Percentiles rank a stretch among this genome's conserved stretches.
phyloP scores from a whole-genome alignment of 257 asterid genomes.

The Verbena officinalis region DNA sequence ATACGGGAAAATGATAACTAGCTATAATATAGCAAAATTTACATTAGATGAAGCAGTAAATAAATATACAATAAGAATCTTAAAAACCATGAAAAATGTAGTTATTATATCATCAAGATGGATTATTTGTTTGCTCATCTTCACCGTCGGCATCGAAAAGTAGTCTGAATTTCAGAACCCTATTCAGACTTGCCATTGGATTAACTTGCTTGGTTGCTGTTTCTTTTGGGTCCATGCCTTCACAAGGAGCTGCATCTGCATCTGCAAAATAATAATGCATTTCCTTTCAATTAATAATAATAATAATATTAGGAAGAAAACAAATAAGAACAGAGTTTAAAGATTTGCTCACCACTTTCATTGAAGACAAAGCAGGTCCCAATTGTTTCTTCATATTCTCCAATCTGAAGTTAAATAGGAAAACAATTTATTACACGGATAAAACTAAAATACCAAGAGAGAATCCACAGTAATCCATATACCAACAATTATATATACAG shows the following conservation, averaged over 20 bases:
- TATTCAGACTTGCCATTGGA: conserved; percentile 57
- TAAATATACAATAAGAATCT: too few relatives aligned
- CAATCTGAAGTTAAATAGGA: conserved; percentile 51
- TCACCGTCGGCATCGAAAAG: conserved; percentile 39
- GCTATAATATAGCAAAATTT: too few relatives aligned
- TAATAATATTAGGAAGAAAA: too few relatives aligned
- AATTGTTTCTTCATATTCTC: conserved; percentile 81
- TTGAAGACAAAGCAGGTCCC: conserved; percentile 79
- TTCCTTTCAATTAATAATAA: too few relatives aligned
- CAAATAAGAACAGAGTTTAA: too few relatives aligned
- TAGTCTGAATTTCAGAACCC: conserved; percentile 69
- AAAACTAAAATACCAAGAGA: neutral
- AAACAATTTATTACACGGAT: neutral
- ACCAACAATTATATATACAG: neutral
- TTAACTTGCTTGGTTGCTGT: conserved; percentile 51
- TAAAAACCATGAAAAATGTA: neutral
- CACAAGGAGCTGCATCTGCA: conserved; percentile 63
- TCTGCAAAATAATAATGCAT: too few relatives aligned
- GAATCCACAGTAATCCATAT: neutral
- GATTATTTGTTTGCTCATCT: conserved; percentile 31
- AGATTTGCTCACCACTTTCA: conserved; percentile 67
- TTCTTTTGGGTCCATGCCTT: conserved; percentile 54
- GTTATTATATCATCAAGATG: conserved; percentile 20
- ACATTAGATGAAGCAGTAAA: too few relatives aligned
- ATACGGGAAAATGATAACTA: too few relatives aligned